These are phyloP conservation scores for Fusarium lyarnte DNA, from an alignment of 2,329 filamentous ascomycete species.

Conservation along the genomic window DNA sequence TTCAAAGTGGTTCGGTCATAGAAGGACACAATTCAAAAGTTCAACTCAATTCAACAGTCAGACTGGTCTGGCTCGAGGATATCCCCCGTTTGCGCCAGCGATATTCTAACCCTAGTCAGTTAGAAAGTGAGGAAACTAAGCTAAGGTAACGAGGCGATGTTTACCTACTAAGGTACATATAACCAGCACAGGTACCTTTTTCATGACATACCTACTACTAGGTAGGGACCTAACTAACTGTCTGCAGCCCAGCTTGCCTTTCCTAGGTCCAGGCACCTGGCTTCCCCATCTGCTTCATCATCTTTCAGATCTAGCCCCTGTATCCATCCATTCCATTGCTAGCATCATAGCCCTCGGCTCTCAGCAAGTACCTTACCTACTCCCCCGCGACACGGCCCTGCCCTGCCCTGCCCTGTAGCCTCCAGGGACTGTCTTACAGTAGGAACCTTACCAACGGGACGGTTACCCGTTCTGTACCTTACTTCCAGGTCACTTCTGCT, in stretches of 20 bases:
- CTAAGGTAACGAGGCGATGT: constrained; percentile 9
- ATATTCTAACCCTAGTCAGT: background rate
- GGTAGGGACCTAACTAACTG: background rate
- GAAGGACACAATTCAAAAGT: background rate
- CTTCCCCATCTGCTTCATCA: background rate
- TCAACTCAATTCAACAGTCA: background rate
- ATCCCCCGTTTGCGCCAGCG: background rate
- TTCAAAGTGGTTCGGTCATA: constrained; percentile 28
- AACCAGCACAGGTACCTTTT: background rate
- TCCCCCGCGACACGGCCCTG: constrained; percentile 12
- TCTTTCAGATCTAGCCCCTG: background rate
- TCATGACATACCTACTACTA: background rate
- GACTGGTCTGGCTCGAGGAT: constrained; percentile 14
- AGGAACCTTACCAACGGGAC: constrained; percentile 8
- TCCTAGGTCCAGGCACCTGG: background rate
- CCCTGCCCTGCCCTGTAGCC: constrained; percentile 21
- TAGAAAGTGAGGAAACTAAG: constrained; percentile 8
- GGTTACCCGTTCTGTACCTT: constrained; percentile 16
- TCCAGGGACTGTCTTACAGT: background rate
- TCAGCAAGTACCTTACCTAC: background rate
- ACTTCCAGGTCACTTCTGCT: background rate
- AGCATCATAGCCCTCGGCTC: constrained; percentile 8
- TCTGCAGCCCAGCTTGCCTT: background rate
- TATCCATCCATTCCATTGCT: background rate
- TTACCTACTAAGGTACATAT: background rate